phyloP scores from a whole-genome alignment of 1,139 yeast genomes.

The Starmera stellimalicola region DNA sequence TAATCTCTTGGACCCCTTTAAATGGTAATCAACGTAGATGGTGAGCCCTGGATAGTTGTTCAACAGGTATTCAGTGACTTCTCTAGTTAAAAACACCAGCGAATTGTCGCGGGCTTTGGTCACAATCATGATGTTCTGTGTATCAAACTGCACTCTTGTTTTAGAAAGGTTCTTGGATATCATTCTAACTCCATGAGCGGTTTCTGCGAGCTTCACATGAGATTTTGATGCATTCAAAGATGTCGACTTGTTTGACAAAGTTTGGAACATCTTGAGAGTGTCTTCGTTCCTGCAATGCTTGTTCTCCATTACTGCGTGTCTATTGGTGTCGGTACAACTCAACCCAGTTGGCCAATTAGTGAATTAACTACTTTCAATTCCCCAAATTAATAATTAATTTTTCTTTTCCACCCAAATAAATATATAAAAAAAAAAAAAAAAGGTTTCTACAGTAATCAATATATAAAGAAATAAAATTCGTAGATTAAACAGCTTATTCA shows the following conservation, averaged over 20 bases:
- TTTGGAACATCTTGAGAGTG: constrained; percentile 6
- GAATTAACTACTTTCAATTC: no score
- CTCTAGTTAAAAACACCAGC: constrained; percentile 62
- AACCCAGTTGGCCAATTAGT: no score
- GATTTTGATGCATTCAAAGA: constrained; percentile 36
- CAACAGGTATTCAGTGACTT: constrained; percentile 69
- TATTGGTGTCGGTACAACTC: no score
- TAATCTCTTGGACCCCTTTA: constrained; percentile 54
- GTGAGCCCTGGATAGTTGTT: constrained; percentile 36
- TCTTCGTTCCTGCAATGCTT: constrained; percentile 6
- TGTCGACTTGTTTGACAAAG: constrained; percentile 10
- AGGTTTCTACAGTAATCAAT: no score
- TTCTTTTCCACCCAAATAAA: no score
- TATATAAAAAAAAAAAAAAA: no score
- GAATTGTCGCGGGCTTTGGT: constrained; percentile 83
- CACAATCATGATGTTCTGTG: constrained; percentile 64
- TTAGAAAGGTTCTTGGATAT: constrained; percentile 65
- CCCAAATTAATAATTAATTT: no score
- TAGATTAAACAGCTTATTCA: no score
- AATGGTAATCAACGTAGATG: constrained; percentile 63
- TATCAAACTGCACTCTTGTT: constrained; percentile 66
- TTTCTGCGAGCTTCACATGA: constrained; percentile 69
- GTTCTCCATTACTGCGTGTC: no score
- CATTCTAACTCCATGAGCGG: constrained; percentile 80
- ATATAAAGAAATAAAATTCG: no score